Percentiles rank a stretch among this genome's conserved stretches.
phyloP scores from a whole-genome alignment of 345 rosid species.

The Microthlaspi erraticum region DNA sequence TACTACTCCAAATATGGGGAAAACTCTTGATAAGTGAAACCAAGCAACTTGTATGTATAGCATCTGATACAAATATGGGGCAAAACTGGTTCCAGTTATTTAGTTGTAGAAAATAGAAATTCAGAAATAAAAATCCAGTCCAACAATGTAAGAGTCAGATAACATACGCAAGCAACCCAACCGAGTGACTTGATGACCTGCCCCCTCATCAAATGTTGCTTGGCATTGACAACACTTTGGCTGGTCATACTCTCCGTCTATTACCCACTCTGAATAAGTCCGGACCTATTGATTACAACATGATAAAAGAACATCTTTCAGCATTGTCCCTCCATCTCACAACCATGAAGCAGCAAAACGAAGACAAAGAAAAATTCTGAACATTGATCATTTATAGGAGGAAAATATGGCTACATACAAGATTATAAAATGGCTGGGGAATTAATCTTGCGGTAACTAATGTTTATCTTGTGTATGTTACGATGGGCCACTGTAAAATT shows the following conservation, averaged over 20 bases:
- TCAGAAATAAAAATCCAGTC: conserved; percentile 22
- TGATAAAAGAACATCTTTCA: conserved; percentile 19
- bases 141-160: conserved; percentile 36
- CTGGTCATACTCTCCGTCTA: conserved; percentile 98
- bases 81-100: conserved; percentile 5
- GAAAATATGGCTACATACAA: neutral
- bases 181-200: conserved; percentile 74
- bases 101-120: neutral
- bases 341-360: conserved; percentile 1
- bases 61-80: conserved; percentile 67
- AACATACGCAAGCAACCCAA: conserved; percentile 98
- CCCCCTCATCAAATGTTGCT: conserved; percentile 69
- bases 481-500: neutral
- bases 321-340: conserved; percentile 7
- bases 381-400: too few relatives aligned
- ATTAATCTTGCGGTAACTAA: conserved; percentile 6
- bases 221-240: conserved; percentile 94
- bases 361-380: too few relatives aligned
- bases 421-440: neutral
- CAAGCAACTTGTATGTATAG: conserved; percentile 89
- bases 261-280: conserved; percentile 99
- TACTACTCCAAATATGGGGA: too few relatives aligned
- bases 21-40: conserved; percentile 79
- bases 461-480: neutral
- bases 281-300: conserved; percentile 61